Conservation (phyloP, 768 basidiomycete genomes). For the Imleria badia region DNA sequence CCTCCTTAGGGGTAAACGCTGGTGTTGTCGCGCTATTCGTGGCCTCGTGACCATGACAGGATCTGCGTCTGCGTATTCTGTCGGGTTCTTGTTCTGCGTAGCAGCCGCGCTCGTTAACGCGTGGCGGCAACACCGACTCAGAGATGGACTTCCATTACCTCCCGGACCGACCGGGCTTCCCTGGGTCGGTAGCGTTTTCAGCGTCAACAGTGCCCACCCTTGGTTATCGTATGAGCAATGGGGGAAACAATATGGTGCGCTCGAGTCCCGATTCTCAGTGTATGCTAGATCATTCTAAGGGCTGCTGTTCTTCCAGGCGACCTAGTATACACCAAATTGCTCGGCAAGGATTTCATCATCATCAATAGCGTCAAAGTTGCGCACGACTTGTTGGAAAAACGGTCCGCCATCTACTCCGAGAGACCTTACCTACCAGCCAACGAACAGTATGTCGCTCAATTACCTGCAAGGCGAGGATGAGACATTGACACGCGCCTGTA, state of each 20-base stretch:
- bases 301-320: conserved; percentile 12
- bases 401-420: conserved; percentile 29
- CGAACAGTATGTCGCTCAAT: conserved; percentile 14
- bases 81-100: conserved; percentile 2
- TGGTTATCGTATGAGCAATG: conserved; percentile 36
- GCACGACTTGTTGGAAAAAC: conserved; percentile 24
- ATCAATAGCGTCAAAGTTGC: conserved; percentile 24
- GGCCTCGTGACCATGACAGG: background rate
- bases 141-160: conserved; percentile 36
- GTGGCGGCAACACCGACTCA: conserved; percentile 17
- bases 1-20: background rate
- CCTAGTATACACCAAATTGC: conserved; percentile 25
- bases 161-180: conserved; percentile 53
- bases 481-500: conserved; percentile 1
- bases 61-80: conserved; percentile 1
- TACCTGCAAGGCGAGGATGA: background rate
- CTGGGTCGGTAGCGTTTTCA: conserved; percentile 24
- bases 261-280: background rate
- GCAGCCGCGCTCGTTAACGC: conserved; percentile 1
- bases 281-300: background rate
- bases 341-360: conserved; percentile 30
- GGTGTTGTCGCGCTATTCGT: background rate
- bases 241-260: conserved; percentile 34
- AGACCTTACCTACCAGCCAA: conserved; percentile 24
- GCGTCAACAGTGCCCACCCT: conserved; percentile 21